Evolutionary conservation across 306 rosid species (phyloP), one percentile per base, ranked within the genome.

Genomic region (Rosa lucieae): DNA sequence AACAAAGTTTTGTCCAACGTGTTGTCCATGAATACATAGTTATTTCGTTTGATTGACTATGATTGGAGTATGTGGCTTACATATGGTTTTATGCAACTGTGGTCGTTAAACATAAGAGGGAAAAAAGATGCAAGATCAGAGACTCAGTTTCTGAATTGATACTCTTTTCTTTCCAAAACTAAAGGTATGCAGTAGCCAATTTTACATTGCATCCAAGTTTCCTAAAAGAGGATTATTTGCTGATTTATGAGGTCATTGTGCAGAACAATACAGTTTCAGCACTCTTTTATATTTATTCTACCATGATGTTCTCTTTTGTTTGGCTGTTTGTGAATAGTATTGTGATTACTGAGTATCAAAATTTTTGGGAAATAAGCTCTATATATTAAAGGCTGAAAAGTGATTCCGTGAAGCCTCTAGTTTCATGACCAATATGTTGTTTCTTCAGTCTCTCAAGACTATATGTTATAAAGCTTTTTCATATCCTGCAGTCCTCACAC

Each of bases 11-110:
- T 8, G 46, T 76, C 59, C 65, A 70, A 73, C 67, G 26, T 67
- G 80, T 74, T 47, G 63, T 63, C 58, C 58, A 21, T 72, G 78
- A 78, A 65, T 72, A 72, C 72, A 44, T 67, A 42, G 1, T 65
- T 15, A 23, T 49, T 35, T 13, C 61, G 58, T 68, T 47, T 26
- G 53, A 53, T 51, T n/a, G 10, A 53, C 61, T 20, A 20, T 20
- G 0, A 0, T 53, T 20, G 10, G 23, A 20, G 8, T 55, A 6
- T 20, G 62, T 7, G 26, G 5, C 9, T 20, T n/a, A 55, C 29
- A 7, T 48, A 1, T 12, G 53, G 1, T 12, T 48, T 48, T 48
- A 48, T 48, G 53, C 37, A 12, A 17, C 35, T 29, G 17, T 29
- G 40, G 12, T 15, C 75, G 1, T n/a, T 32, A 72, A 72, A 15